These are phyloP conservation scores for Dillenia turbinata DNA, from an alignment of 164 flowering plant genomes.

Conservation along the genomic window DNA sequence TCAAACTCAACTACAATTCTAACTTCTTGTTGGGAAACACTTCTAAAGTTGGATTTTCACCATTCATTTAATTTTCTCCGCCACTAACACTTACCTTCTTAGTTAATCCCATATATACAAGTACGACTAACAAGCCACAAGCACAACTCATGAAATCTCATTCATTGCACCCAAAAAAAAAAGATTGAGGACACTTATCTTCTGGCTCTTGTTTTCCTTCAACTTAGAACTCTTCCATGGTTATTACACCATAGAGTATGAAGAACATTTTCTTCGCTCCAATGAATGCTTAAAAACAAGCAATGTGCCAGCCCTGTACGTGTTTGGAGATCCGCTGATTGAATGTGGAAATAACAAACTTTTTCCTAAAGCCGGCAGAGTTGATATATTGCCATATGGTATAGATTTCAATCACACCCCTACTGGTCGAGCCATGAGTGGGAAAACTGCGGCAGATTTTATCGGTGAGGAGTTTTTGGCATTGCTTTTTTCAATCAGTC, in stretches of 20 bases:
- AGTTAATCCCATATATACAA: no score
- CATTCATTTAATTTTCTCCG: no score
- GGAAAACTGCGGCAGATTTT: conserved; percentile 12
- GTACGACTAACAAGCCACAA: background rate
- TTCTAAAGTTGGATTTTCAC: no score
- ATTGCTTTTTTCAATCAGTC: background rate
- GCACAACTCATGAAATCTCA: background rate
- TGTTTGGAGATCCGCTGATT: conserved; percentile 10
- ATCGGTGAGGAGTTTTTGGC: background rate
- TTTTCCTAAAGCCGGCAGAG: background rate
- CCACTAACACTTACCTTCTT: no score
- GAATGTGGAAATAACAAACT: conserved; percentile 14
- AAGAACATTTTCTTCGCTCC: background rate
- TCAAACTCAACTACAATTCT: no score
- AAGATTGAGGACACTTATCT: background rate
- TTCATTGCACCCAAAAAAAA: background rate
- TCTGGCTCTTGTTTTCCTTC: background rate
- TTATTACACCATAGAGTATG: no score
- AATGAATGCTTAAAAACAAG: background rate
- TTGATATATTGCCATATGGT: conserved; percentile 10
- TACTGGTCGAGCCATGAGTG: conserved; percentile 15
- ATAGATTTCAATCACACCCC: conserved; percentile 8
- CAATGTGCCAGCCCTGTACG: conserved; percentile 12
- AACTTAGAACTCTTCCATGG: no score
- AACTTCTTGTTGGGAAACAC: no score